Conservation (phyloP, 306 rosid genomes). For the Pyrus pyrifolia region DNA sequence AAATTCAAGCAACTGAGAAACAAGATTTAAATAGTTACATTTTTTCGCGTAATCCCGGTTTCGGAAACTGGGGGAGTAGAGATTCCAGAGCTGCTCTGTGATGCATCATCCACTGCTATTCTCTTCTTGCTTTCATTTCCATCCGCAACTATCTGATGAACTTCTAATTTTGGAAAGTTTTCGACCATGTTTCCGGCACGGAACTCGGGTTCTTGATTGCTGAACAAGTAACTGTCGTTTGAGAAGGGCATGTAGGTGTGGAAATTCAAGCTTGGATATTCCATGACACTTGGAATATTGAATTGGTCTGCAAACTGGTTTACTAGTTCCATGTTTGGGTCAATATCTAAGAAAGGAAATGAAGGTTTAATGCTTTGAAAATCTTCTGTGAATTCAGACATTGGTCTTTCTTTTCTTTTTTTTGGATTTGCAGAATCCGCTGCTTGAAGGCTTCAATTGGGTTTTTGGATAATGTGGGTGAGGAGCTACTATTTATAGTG, state of each 20-base stretch:
- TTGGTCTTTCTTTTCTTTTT: neutral
- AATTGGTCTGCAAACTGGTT: conserved; percentile 39
- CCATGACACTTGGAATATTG: conserved; percentile 27
- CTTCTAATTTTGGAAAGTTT: conserved; percentile 21
- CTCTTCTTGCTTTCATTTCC: conserved; percentile 52
- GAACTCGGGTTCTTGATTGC: conserved; percentile 36
- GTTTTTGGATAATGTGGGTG: neutral
- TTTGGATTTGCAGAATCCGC: neutral
- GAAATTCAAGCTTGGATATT: conserved; percentile 43
- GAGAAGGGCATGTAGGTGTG: conserved; percentile 48
- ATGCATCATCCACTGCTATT: conserved; percentile 40
- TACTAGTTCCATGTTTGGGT: conserved; percentile 49
- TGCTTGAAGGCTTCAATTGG: neutral
- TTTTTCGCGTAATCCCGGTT: conserved; percentile 36
- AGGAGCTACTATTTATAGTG: neutral
- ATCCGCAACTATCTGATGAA: conserved; percentile 11
- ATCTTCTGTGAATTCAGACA: neutral
- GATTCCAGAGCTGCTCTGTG: conserved; percentile 52
- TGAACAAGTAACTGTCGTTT: conserved; percentile 29
- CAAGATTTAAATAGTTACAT: conserved; percentile 23
- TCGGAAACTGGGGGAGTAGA: conserved; percentile 62
- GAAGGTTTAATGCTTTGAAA: neutral
- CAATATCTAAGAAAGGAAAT: conserved; percentile 10
- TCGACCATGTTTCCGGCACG: conserved; percentile 36
- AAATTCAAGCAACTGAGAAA: neutral